These are phyloP conservation scores for Debaryomycetaceae sp. DNA, from an alignment of 1,139 yeast genomes.

Conservation along the genomic window DNA sequence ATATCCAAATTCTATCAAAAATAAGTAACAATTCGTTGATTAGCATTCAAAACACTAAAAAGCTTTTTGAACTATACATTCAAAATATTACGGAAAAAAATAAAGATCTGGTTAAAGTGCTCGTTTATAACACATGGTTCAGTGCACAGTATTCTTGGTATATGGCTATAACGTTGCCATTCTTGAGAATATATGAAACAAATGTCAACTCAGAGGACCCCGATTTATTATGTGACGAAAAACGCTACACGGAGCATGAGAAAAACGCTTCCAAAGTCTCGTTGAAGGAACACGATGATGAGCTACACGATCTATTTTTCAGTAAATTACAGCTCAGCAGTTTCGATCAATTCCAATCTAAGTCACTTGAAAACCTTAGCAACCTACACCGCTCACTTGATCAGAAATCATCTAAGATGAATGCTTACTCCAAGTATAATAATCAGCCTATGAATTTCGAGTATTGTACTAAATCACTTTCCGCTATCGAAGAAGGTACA, in stretches of 20 bases:
- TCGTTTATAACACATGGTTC: constrained; percentile 32
- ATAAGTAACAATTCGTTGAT: constrained; percentile 32
- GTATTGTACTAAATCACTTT: constrained; percentile 27
- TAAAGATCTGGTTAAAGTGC: constrained; percentile 24
- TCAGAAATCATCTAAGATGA: constrained; percentile 20
- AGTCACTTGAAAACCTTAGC: constrained; percentile 27
- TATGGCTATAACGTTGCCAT: constrained; percentile 35
- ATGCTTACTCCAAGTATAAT: constrained; percentile 15
- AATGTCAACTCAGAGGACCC: constrained; percentile 28
- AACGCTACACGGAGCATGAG: constrained; percentile 13
- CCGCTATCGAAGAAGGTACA: constrained; percentile 25
- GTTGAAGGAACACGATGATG: constrained; percentile 24
- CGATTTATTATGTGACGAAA: constrained; percentile 13
- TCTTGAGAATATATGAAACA: constrained; percentile 33
- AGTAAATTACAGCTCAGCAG: constrained; percentile 24
- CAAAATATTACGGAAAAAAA: constrained; percentile 10
- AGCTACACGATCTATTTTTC: constrained; percentile 22
- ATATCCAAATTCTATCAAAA: constrained; percentile 36
- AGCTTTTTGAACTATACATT: constrained; percentile 21
- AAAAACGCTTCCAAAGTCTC: constrained; percentile 12
- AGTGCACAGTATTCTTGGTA: constrained; percentile 41
- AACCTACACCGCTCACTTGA: constrained; percentile 23
- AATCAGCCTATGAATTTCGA: constrained; percentile 39
- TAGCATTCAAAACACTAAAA: constrained; percentile 19
- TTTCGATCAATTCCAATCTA: constrained; percentile 21